phyloP scores from a whole-genome alignment of 805 yeast genomes.

The Saccharomycopsis sp. region DNA sequence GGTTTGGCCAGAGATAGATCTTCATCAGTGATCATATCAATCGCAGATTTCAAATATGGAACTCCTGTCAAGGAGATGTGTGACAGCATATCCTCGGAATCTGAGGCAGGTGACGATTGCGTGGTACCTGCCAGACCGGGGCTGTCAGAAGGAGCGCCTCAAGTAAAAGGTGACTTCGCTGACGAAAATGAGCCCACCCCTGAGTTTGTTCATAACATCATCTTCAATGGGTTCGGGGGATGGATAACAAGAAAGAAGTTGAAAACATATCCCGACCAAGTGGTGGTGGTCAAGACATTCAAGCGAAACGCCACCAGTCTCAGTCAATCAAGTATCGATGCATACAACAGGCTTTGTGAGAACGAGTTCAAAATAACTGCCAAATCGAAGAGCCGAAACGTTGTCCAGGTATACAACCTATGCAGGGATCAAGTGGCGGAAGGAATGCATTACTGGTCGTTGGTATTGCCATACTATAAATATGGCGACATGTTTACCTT shows the following conservation, averaged over 20 bases:
- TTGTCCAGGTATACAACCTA: conserved; percentile 16
- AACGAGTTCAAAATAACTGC: conserved; percentile 21
- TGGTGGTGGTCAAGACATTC: conserved; percentile 16
- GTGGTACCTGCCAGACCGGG: not conserved
- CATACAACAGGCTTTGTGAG: conserved; percentile 9
- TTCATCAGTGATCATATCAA: not conserved
- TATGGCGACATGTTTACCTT: conserved; percentile 19
- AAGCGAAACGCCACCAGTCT: not conserved
- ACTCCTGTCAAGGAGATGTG: not conserved
- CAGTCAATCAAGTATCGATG: not conserved
- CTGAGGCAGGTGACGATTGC: conserved; percentile 1
- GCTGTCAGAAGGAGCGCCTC: not conserved
- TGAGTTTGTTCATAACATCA: conserved; percentile 4
- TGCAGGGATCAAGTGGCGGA: conserved; percentile 12
- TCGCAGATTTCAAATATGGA: not conserved
- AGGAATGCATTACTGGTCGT: conserved; percentile 11
- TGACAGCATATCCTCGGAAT: not conserved
- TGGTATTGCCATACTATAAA: conserved; percentile 16
- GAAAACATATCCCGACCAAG: not conserved
- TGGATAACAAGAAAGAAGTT: conserved; percentile 15
- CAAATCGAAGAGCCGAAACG: conserved; percentile 16
- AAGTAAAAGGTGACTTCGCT: conserved; percentile 18
- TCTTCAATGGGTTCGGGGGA: conserved; percentile 20
- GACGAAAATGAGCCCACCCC: conserved; percentile 19
- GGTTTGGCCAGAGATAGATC: not conserved